These are phyloP conservation scores for Dunaliella primolecta DNA, from an alignment of 139 green algal genomes.

Conservation along the genomic window DNA sequence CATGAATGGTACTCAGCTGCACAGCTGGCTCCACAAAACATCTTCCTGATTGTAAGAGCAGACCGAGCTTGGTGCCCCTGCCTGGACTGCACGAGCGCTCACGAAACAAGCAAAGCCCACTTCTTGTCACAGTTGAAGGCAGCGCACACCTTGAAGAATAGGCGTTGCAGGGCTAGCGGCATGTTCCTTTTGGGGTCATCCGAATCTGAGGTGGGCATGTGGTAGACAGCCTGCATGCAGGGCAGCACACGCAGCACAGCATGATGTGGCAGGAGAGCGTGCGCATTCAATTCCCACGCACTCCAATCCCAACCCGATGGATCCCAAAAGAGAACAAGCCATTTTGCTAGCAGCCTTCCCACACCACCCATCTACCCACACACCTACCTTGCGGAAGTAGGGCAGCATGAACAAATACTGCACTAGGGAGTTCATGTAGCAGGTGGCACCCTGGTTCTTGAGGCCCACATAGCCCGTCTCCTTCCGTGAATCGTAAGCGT, in stretches of 20 bases:
- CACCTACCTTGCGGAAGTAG: constrained; percentile 77
- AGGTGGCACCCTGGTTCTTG: constrained; percentile 97
- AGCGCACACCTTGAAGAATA: constrained; percentile 97
- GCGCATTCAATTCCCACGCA: not conserved
- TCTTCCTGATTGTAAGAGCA: too few species aligned
- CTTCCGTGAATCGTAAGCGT: constrained; percentile 77
- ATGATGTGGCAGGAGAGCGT: not conserved
- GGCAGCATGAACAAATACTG: constrained; percentile 95
- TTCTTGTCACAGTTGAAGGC: too few species aligned
- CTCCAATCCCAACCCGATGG: too few species aligned
- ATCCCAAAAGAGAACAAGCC: not conserved
- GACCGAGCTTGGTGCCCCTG: too few species aligned
- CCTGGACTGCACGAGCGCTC: too few species aligned
- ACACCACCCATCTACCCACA: not conserved
- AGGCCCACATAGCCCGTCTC: constrained; percentile 90
- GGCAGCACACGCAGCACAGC: not conserved
- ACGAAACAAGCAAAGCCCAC: too few species aligned
- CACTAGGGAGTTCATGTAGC: constrained; percentile 99
- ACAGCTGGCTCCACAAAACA: too few species aligned
- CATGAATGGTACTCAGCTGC: too few species aligned
- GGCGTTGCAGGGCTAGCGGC: constrained; percentile 89
- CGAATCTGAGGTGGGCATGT: constrained; percentile 88
- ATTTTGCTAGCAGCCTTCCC: too few species aligned
- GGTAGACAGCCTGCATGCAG: constrained; percentile 83
- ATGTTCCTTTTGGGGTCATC: constrained; percentile 75